Evolutionary conservation across 306 rosid species (phyloP).

Genomic region (Abrus pulchellus): DNA sequence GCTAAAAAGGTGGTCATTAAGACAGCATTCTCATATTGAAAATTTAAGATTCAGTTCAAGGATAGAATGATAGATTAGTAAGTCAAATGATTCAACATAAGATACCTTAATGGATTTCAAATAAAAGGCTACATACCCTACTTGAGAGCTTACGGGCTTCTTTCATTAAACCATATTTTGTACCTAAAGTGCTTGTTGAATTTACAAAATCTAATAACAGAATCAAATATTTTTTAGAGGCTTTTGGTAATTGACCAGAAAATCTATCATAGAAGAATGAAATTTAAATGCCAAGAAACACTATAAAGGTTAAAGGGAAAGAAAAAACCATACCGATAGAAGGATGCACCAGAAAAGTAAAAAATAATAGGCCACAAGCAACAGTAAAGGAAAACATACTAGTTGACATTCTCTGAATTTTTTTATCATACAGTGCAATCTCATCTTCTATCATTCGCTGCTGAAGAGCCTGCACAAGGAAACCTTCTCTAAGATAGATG

Average conservation of each 20-base stretch:
- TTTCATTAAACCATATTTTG: background rate
- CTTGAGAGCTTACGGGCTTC: background rate
- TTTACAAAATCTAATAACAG: background rate
- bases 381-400: slow-evolving; percentile 51
- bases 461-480: slow-evolving; percentile 72
- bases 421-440: slow-evolving; percentile 71
- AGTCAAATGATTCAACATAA: background rate
- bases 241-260: slow-evolving; percentile 22
- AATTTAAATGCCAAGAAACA: background rate
- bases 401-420: slow-evolving; percentile 62
- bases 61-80: slow-evolving; percentile 1
- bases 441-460: slow-evolving; percentile 71
- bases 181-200: slow-evolving; percentile 8
- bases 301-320: background rate
- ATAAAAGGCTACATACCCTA: background rate
- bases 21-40: slow-evolving; percentile 1
- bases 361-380: slow-evolving; percentile 33
- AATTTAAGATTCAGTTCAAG: slow-evolving; percentile 18
- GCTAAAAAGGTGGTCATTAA: background rate
- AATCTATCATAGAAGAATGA: slow-evolving; percentile 18
- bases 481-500: slow-evolving; percentile 31
- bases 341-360: slow-evolving; percentile 23
- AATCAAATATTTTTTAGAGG: slow-evolving; percentile 8
- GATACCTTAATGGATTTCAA: background rate
- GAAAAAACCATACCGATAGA: background rate